Percentiles rank a stretch among this genome's conserved stretches.
Conservation (phyloP, 352 stramenopile species). For the Phytopythium mirpurense region DNA sequence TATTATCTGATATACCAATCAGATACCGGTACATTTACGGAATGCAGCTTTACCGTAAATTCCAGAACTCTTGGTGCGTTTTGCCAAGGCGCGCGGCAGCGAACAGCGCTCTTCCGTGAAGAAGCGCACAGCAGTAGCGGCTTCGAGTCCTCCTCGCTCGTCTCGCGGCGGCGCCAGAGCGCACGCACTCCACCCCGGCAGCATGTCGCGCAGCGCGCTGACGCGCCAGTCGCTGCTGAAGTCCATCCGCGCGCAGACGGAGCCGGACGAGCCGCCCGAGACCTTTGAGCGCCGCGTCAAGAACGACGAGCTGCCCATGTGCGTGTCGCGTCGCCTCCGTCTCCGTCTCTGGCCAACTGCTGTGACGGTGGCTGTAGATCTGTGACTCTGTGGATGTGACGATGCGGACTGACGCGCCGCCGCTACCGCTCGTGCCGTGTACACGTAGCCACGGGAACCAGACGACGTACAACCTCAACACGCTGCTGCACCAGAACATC, state of each 20-base stretch:
- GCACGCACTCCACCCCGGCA: background rate
- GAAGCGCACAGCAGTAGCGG: no score
- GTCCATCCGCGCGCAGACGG: slow-evolving; percentile 35
- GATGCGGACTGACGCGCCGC: slow-evolving; percentile 3
- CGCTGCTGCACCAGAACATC: slow-evolving; percentile 94
- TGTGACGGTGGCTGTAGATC: no score
- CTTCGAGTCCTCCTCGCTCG: no score
- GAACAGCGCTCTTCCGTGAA: background rate
- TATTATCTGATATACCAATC: no score
- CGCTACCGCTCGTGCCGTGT: background rate
- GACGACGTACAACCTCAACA: slow-evolving; percentile 96
- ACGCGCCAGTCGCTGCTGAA: slow-evolving; percentile 62
- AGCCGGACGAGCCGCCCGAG: slow-evolving; percentile 24
- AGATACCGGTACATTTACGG: no score
- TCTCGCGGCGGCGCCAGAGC: no score
- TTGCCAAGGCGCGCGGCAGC: no score
- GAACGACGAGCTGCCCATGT: slow-evolving; percentile 77
- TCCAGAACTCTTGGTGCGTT: no score
- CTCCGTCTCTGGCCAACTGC: no score
- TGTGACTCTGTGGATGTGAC: no score
- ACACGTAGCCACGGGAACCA: slow-evolving; percentile 72
- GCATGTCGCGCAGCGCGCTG: slow-evolving; percentile 78
- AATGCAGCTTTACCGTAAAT: no score
- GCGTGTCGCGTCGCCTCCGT: no score
- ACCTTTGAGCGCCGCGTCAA: slow-evolving; percentile 56